These are phyloP conservation scores for Puccinia novopanici DNA, from an alignment of 1,284 basidiomycete genomes.

Conservation along the genomic window DNA sequence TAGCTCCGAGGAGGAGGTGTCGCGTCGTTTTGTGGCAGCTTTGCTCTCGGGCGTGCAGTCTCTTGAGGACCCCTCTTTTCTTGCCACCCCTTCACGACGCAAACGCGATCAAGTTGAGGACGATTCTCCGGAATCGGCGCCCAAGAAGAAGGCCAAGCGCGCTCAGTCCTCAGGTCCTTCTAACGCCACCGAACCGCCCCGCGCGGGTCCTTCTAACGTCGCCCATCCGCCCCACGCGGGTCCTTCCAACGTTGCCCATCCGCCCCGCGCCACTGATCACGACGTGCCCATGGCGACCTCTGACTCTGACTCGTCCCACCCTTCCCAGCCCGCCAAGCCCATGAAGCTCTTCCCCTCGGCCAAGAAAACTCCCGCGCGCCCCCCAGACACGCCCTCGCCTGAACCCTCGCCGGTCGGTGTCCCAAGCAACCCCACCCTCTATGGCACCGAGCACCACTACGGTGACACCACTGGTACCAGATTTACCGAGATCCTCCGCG, in stretches of 20 bases:
- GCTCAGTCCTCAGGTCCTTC: too few species aligned
- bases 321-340: not conserved
- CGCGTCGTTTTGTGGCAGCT: not conserved
- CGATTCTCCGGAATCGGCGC: not conserved
- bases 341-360: constrained; percentile 13
- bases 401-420: not conserved
- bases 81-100: not conserved
- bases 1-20: not conserved
- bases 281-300: not conserved
- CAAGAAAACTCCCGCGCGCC: not conserved
- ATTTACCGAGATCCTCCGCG: constrained; percentile 19
- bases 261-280: not conserved
- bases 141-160: constrained; percentile 21
- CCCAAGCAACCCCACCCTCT: constrained; percentile 30
- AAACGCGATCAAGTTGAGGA: constrained; percentile 3
- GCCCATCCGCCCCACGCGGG: too few species aligned
- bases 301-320: not conserved
- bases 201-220: too few species aligned
- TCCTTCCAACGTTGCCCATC: not conserved
- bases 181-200: too few species aligned
- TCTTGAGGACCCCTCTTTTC: not conserved
- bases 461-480: not conserved
- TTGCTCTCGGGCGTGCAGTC: not conserved
- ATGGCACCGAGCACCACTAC: constrained; percentile 39
- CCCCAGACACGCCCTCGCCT: not conserved